Conservation (phyloP, 163 green algal genomes). For the Prototheca stagnorum region DNA sequence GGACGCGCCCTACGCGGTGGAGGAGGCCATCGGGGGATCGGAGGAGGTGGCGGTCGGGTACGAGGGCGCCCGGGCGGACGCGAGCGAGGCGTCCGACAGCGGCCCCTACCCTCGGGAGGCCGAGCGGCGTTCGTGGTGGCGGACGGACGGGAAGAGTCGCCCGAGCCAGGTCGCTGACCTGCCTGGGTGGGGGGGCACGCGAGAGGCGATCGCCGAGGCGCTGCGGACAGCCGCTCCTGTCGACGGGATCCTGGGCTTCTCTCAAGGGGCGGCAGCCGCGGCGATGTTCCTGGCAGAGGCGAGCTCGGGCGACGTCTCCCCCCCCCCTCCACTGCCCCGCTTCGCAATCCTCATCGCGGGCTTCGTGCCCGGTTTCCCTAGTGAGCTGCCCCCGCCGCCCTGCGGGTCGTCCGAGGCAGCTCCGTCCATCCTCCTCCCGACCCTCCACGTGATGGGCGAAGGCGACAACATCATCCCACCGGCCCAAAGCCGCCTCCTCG, state of each 20-base stretch:
- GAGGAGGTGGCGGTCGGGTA: too few relatives aligned
- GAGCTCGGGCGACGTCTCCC: background rate
- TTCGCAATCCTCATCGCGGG: slow-evolving; percentile 19
- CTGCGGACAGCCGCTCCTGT: slow-evolving; percentile 15
- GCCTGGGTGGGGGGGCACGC: slow-evolving; percentile 19
- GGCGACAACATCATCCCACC: slow-evolving; percentile 27
- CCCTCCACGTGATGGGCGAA: slow-evolving; percentile 23
- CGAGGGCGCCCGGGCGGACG: too few relatives aligned
- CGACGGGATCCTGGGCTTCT: slow-evolving; percentile 46
- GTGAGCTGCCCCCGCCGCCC: slow-evolving; percentile 8
- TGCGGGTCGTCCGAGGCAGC: slow-evolving; percentile 12
- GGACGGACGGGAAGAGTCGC: too few relatives aligned
- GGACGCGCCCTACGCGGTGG: slow-evolving; percentile 36
- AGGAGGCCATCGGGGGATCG: too few relatives aligned
- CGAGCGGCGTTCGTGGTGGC: too few relatives aligned
- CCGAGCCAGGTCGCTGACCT: too few relatives aligned
- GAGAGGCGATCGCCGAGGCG: slow-evolving; percentile 6
- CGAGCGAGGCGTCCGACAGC: too few relatives aligned
- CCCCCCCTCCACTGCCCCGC: too few relatives aligned
- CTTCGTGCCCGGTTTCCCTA: too few relatives aligned
- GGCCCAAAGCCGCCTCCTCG: slow-evolving; percentile 19
- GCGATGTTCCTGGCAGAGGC: slow-evolving; percentile 27
- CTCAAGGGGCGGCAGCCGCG: slow-evolving; percentile 38
- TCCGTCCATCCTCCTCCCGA: slow-evolving; percentile 5
- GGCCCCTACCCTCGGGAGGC: too few relatives aligned